Conservation (phyloP, 768 basidiomycete genomes). For the Tulasnella sp. region DNA sequence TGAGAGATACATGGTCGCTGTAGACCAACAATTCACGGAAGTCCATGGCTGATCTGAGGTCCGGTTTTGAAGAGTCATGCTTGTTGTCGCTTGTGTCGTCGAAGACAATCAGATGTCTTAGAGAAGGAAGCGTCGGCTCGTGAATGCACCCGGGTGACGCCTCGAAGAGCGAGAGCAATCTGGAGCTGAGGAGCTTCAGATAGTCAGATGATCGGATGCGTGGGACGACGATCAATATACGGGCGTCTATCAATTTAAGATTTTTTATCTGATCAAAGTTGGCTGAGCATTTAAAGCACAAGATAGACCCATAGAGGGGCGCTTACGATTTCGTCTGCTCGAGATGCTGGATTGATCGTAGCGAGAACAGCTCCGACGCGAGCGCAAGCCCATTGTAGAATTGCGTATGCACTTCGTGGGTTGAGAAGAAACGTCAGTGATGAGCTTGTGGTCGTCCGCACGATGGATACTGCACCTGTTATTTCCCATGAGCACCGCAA, state of each 20-base stretch:
- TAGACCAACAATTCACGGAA: slow-evolving; percentile 66
- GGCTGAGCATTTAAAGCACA: background rate
- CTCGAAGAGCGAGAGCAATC: slow-evolving; percentile 43
- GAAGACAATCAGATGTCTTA: slow-evolving; percentile 55
- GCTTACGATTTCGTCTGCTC: slow-evolving; percentile 55
- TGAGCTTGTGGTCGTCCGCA: background rate
- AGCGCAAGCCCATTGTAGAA: slow-evolving; percentile 80
- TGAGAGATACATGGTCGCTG: slow-evolving; percentile 40
- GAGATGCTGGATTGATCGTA: slow-evolving; percentile 75
- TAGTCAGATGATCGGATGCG: slow-evolving; percentile 55
- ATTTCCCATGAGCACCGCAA: slow-evolving; percentile 77
- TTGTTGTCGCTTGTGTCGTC: slow-evolving; percentile 41
- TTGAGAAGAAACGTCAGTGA: background rate
- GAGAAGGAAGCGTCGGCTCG: slow-evolving; percentile 44
- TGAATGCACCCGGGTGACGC: slow-evolving; percentile 42
- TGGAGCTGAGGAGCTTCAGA: slow-evolving; percentile 44
- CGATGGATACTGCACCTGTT: slow-evolving; percentile 43
- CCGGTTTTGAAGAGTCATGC: slow-evolving; percentile 32
- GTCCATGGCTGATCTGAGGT: slow-evolving; percentile 45
- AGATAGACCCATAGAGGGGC: background rate
- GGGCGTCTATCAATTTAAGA: slow-evolving; percentile 51
- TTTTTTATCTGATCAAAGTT: slow-evolving; percentile 39
- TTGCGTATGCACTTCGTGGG: slow-evolving; percentile 53
- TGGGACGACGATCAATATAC: slow-evolving; percentile 64
- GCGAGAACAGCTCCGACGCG: slow-evolving; percentile 72